Evolutionary conservation across 192 early-diverging fungal species (phyloP).

Genomic region (Coemansia sp.): DNA sequence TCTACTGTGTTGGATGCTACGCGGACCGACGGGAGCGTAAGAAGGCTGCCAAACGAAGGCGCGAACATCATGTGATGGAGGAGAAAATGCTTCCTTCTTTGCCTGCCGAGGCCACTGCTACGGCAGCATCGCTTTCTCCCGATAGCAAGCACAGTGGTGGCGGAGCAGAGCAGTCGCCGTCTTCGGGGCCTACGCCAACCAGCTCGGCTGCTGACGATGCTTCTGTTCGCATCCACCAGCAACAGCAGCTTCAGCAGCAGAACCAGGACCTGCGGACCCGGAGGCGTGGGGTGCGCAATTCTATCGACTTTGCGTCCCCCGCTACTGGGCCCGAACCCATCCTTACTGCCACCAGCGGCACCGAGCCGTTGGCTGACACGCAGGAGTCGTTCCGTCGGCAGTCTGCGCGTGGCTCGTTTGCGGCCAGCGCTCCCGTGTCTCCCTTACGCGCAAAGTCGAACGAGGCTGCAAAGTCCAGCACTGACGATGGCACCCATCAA

Average conservation of each 20-base stretch:
- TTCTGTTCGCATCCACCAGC: background rate
- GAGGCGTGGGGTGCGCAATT: slow-evolving; percentile 26
- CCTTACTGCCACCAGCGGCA: background rate
- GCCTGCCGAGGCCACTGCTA: slow-evolving; percentile 30
- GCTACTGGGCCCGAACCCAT: background rate
- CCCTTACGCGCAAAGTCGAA: background rate
- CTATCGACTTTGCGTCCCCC: slow-evolving; percentile 16
- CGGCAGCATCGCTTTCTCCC: slow-evolving; percentile 8
- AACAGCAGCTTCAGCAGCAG: background rate
- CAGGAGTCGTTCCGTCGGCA: background rate
- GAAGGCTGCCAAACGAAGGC: slow-evolving; percentile 58
- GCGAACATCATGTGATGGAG: slow-evolving; percentile 43
- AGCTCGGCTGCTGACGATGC: background rate
- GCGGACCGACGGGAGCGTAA: slow-evolving; percentile 67
- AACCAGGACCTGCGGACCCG: slow-evolving; percentile 14
- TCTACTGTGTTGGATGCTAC: slow-evolving; percentile 76
- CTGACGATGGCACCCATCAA: background rate
- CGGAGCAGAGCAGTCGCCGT: slow-evolving; percentile 1
- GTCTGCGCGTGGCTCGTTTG: background rate
- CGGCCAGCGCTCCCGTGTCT: slow-evolving; percentile 8
- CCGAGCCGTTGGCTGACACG: background rate
- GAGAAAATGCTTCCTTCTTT: slow-evolving; percentile 55
- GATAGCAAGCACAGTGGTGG: background rate
- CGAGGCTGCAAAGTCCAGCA: background rate
- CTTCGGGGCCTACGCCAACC: background rate